Evolutionary conservation across 2,329 filamentous ascomycete genomes (phyloP).

Genomic region (Aureobasidium sp.): DNA sequence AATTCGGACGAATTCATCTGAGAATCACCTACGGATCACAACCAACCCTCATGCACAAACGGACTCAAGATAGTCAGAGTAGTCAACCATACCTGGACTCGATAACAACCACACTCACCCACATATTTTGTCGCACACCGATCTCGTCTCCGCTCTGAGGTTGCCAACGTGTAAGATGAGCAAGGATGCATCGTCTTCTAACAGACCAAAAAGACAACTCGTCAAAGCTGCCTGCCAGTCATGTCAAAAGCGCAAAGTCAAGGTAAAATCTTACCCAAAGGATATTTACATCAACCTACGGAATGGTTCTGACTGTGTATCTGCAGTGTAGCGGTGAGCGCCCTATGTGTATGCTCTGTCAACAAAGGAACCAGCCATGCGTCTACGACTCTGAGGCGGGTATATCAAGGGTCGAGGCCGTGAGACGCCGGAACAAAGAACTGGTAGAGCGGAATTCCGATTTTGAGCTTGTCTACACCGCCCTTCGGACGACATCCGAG

Average conservation of each 20-base stretch:
- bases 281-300: background rate
- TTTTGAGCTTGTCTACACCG: conserved; percentile 4
- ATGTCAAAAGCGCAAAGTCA: conserved; percentile 15
- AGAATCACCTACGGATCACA: background rate
- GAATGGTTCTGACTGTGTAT: background rate
- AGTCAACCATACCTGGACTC: background rate
- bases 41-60: background rate
- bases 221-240: conserved; percentile 14
- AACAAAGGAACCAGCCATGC: conserved; percentile 6
- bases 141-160: background rate
- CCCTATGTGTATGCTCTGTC: conserved; percentile 10
- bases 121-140: background rate
- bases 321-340: conserved; percentile 13
- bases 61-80: background rate
- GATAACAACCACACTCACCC: background rate
- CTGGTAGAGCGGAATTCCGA: conserved; percentile 9
- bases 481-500: background rate
- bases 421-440: conserved; percentile 13
- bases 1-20: background rate
- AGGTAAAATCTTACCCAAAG: background rate
- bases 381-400: conserved; percentile 13
- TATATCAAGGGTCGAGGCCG: conserved; percentile 9
- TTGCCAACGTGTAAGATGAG: background rate
- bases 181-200: background rate
- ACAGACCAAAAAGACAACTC: conserved; percentile 11